Base-by-base conservation (phyloP, 2,329 filamentous ascomycete genomes). In the Alternaria tenuissima region DNA sequence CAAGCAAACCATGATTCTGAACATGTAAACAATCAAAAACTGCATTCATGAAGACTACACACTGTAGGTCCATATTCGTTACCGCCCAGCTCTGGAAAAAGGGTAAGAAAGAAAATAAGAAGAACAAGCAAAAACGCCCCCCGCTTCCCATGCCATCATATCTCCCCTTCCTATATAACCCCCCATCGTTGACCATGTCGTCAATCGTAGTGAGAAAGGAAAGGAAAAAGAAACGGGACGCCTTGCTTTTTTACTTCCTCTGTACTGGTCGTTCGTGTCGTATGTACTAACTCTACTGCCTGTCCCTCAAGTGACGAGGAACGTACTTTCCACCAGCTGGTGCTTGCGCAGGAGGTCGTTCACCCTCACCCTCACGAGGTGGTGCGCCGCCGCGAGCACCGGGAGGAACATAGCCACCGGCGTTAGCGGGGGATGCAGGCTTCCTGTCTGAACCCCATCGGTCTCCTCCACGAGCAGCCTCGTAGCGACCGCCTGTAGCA, bases 251-350 rank as follows among this genome's bases (percentile, higher is more conserved):
- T 28, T 43, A 11, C 28, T 30, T 30, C 11, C 1, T 11, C 28
- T 5, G 9, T 11, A 48, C 30, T 53, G 26, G 11, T 30, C 28
- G 11, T 11, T 52, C 48, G n/a, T 36, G 26, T 52, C 48, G 22
- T 36, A 30, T 11, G 11, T 30, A 30, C 28, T 6, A 26, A 39
- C 32, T 47, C 39, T 67, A 61, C 63, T 64, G 51, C 44, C 49
- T 54, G 38, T 55, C 65, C 41, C 73, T 69, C 62, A 59, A 71
- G 60, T 80, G 80, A 49, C 78, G 78, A 26, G 78, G 79, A 65
- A 77, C 74, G 61, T 80, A 81, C 69, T 77, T 79, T 41, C 78
- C 78, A 64, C 75, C 76, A 54, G 70, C 71, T 7, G 71, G 44
- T 44, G 57, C 71, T 52, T 72, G 68, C 8, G 71, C 65, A 49